phyloP scores from a whole-genome alignment of 2,329 filamentous ascomycete genomes.

The Laburnicola sp. region DNA sequence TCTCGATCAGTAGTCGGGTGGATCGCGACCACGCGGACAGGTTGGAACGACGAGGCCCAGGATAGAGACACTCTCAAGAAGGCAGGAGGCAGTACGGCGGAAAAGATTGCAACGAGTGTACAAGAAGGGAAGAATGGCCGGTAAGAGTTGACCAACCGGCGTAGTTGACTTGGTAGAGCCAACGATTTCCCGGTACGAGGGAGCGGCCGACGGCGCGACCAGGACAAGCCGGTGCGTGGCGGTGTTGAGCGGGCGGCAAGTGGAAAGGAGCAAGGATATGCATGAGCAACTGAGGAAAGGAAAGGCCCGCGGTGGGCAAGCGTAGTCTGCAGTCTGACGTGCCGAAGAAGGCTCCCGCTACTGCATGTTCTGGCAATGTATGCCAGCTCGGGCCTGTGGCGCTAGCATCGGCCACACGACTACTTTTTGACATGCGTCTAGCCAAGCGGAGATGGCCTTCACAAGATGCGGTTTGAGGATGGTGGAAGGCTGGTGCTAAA shows the following conservation, averaged over 20 bases:
- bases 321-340: conserved; percentile 41
- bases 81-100: conserved; percentile 36
- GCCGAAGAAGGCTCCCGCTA: conserved; percentile 34
- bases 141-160: conserved; percentile 40
- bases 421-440: conserved; percentile 37
- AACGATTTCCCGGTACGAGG: conserved; percentile 35
- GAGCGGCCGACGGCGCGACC: conserved; percentile 40
- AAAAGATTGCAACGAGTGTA: conserved; percentile 42
- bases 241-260: conserved; percentile 35
- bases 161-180: conserved; percentile 32
- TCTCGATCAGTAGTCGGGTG: conserved; percentile 35
- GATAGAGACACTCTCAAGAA: conserved; percentile 27
- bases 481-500: conserved; percentile 14
- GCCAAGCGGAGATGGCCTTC: conserved; percentile 31
- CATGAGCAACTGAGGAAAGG: conserved; percentile 36
- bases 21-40: conserved; percentile 37
- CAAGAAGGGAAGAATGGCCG: conserved; percentile 42
- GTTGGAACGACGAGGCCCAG: conserved; percentile 40
- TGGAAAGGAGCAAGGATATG: conserved; percentile 42
- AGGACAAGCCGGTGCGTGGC: conserved; percentile 43
- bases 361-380: conserved; percentile 37
- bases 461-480: conserved; percentile 24
- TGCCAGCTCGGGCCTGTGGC: conserved; percentile 38
- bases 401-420: conserved; percentile 36
- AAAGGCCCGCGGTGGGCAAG: conserved; percentile 29